These are phyloP conservation scores for Metschnikowia orientalis DNA, from an alignment of 805 yeast genomes.

Conservation along the genomic window DNA sequence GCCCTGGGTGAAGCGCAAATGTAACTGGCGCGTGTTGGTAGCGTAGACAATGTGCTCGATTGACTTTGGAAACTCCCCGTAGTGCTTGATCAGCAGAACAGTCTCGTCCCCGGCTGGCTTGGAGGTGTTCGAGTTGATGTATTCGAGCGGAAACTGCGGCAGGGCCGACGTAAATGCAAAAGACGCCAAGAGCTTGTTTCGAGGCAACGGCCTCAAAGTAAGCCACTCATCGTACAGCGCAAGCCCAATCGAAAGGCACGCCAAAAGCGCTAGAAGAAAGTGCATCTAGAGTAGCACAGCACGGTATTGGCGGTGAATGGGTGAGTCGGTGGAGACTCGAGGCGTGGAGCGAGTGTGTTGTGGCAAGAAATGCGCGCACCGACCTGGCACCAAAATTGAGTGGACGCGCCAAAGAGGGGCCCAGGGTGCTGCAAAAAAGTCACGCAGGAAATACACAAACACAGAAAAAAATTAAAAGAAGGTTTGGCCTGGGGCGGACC, in stretches of 20 bases:
- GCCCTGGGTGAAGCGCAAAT: slow-evolving; percentile 86
- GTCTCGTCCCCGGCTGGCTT: no score
- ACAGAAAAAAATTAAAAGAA: no score
- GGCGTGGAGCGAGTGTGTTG: slow-evolving; percentile 3
- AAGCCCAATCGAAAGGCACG: slow-evolving; percentile 7
- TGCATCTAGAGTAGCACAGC: slow-evolving; percentile 2
- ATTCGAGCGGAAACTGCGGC: slow-evolving; percentile 29
- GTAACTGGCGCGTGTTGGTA: slow-evolving; percentile 69
- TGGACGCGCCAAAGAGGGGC: no score
- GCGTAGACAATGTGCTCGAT: slow-evolving; percentile 70
- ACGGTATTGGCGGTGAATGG: background rate
- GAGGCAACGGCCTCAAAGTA: slow-evolving; percentile 64
- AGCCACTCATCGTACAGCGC: slow-evolving; percentile 54
- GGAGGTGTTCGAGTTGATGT: slow-evolving; percentile 12
- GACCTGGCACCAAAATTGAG: no score
- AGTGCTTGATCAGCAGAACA: slow-evolving; percentile 42
- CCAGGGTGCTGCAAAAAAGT: no score
- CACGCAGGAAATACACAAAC: no score
- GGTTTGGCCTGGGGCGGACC: no score
- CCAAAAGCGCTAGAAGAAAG: slow-evolving; percentile 2
- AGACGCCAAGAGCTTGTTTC: slow-evolving; percentile 63
- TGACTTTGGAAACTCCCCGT: slow-evolving; percentile 71
- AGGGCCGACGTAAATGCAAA: slow-evolving; percentile 68
- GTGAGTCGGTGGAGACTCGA: background rate
- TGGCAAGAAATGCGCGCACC: no score